Base-by-base conservation (phyloP, 2,329 filamentous ascomycete genomes). In the Berkeleyomyces rouxiae region DNA sequence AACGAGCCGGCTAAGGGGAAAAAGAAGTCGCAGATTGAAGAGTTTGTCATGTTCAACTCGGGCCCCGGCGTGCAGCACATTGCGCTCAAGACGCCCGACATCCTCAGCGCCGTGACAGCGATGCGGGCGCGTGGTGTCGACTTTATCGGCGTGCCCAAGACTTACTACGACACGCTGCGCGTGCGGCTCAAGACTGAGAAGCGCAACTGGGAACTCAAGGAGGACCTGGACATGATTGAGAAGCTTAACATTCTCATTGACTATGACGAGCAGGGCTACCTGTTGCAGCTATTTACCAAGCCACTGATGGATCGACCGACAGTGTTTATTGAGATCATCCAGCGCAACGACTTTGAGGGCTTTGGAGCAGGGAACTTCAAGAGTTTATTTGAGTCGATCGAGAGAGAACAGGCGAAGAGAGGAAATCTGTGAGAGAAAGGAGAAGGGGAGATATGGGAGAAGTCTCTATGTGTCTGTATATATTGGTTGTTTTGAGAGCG, bases 311-410 rank as follows among this genome's bases (percentile, higher is more conserved):
- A 96, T 74, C 84, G 92, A 10, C 92, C 92, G 33, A 96, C 92
- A 3, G 91, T 96, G 37, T 96, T 96, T 71, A 84, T 96, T 66
- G 92, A 96, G 80, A 95, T 96, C 69, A 96, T 96, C 69, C 90
- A 96, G 78, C 78, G 91, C 63, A 86, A 95, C 69, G 85, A 90
- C 67, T 96, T 96, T 72, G 85, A 87, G 40, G 92, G 92, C 0
- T 96, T 96, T 68, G 91, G 92, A 3, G 92, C 91, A 0, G 92
- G 92, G 0, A 97, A 96, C 74, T 96, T 96, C 77, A 96, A 90
- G 82, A 90, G 86, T 65, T 70, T 96, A 68, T 96, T 96, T 70
- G 91, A 96, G 78, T 91, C 92, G 2, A 95, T 96, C 72, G 92
- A 96, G 79, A 78, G 91, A 59, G 91, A 96, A 74, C 92, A 96